Evolutionary conservation across 2,329 filamentous ascomycete genomes (phyloP).

Genomic region (Decorospora gaudefroyi): DNA sequence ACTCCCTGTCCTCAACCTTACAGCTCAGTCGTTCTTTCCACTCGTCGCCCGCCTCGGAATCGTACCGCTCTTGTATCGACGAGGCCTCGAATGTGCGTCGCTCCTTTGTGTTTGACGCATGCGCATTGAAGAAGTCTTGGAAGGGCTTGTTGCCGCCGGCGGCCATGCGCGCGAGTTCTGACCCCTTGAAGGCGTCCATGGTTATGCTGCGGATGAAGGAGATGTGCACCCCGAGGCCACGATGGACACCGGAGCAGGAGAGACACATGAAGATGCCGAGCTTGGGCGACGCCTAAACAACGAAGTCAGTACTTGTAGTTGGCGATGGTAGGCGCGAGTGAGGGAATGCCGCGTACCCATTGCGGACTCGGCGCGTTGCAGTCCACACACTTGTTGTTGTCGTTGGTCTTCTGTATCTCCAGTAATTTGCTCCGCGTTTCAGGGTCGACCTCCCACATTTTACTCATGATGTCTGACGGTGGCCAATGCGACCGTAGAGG

Average conservation of each 20-base stretch:
- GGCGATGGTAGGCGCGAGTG: conserved; percentile 10
- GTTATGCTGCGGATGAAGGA: conserved; percentile 97
- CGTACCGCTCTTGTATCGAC: conserved; percentile 88
- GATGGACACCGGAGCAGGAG: conserved; percentile 90
- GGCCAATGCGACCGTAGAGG: conserved; percentile 1
- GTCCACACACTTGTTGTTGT: conserved; percentile 91
- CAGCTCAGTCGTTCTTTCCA: conserved; percentile 89
- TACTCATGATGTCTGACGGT: conserved; percentile 54
- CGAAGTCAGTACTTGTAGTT: conserved; percentile 18
- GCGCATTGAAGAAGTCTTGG: conserved; percentile 79
- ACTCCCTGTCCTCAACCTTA: conserved; percentile 86
- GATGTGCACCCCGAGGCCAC: conserved; percentile 94
- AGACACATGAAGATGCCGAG: conserved; percentile 99
- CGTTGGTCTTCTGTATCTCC: conserved; percentile 85
- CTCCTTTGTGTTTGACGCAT: conserved; percentile 53
- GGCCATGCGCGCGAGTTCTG: conserved; percentile 92
- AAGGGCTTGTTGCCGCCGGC: conserved; percentile 87
- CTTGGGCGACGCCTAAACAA: conserved; percentile 73
- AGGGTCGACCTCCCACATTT: conserved; percentile 99
- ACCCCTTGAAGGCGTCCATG: conserved; percentile 97
- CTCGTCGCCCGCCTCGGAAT: conserved; percentile 87
- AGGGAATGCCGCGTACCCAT: conserved; percentile 68
- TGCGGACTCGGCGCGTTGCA: conserved; percentile 94
- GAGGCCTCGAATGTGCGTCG: conserved; percentile 74
- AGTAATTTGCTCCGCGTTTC: conserved; percentile 96